A percentile compares a stretch with the other conserved stretches of the same genome.
phyloP scores from a whole-genome alignment of 106 monocot genomes.

The Acorus gramineus region DNA sequence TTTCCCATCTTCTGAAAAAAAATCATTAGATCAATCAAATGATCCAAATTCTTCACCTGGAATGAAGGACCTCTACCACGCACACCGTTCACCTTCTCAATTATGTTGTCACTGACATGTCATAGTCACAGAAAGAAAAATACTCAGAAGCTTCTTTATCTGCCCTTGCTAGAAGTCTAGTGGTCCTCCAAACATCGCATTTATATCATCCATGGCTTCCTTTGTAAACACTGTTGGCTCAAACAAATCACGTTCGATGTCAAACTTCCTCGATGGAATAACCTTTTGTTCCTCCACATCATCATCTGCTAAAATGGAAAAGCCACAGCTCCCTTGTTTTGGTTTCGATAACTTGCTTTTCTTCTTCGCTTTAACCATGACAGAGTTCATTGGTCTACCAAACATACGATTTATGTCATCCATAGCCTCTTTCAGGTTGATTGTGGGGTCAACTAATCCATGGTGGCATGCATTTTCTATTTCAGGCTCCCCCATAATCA shows the following conservation, averaged over 20 bases:
- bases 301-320: slow-evolving; percentile 61
- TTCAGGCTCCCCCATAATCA: slow-evolving; percentile 35
- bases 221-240: slow-evolving; percentile 80
- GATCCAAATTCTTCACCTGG: too few relatives aligned
- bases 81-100: background rate
- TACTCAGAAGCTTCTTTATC: background rate
- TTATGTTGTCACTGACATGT: too few relatives aligned
- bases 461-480: slow-evolving; percentile 91
- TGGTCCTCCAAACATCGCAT: slow-evolving; percentile 78
- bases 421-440: slow-evolving; percentile 90
- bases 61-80: too few relatives aligned
- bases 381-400: slow-evolving; percentile 54
- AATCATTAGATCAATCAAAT: too few relatives aligned
- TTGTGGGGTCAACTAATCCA: slow-evolving; percentile 80
- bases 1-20: too few relatives aligned
- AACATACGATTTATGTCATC: slow-evolving; percentile 89
- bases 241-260: slow-evolving; percentile 31
- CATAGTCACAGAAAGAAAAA: too few relatives aligned
- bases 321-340: slow-evolving; percentile 18
- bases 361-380: slow-evolving; percentile 25
- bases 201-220: slow-evolving; percentile 81
- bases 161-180: slow-evolving; percentile 49
- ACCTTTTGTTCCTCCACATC: slow-evolving; percentile 16
- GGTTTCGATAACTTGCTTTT: slow-evolving; percentile 9
- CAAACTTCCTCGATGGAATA: slow-evolving; percentile 7